Evolutionary conservation across 2,329 filamentous ascomycete species (phyloP), one percentile per base, ranked within the genome.

Genomic region (Apiospora pterosperma): DNA sequence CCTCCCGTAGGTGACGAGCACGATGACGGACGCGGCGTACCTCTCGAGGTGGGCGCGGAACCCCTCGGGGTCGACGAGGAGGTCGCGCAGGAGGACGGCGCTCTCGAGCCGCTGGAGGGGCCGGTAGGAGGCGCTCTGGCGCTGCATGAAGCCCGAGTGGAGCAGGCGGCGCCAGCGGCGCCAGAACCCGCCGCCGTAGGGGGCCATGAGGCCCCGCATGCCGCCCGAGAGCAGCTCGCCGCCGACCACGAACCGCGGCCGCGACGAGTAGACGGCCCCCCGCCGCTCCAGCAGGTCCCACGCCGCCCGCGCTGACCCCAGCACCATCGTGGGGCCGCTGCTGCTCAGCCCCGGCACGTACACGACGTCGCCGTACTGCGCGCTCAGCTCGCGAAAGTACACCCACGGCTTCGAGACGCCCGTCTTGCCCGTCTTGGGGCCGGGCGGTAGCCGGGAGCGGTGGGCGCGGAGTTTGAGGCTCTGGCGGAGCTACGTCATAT

Each of bases 211-310:
- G 0, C 79, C 79, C 4, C 79, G 73, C 73, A 80, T 74, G 0
- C 78, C 78, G 0, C 74, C 76, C 0, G 80, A 81, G 0, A 81
- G 70, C 0, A 80, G 70, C 48, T 82, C 79, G 1, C 77, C 76
- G 31, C 80, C 80, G 74, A 81, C 79, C 64, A 82, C 80, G 67
- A 82, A 82, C 3, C 80, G 74, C 0, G 81, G 80, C 0, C 81
- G 75, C 0, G 80, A 82, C 0, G 80, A 81, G 64, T 79, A 82
- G 42, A 79, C 75, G 3, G 78, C 73, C 2, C 80, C 79, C 5
- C 76, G 75, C 63, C 77, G 79, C 67, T 82, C 80, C 0, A 81
- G 75, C 0, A 81, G 73, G 39, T 81, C 79, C 77, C 78, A 80
- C 0, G 79, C 79, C 1, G 78, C 77, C 48, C 79, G 76, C 0